phyloP scores from a whole-genome alignment of 2,329 filamentous ascomycete genomes.

The Penicillium brevicompactum region DNA sequence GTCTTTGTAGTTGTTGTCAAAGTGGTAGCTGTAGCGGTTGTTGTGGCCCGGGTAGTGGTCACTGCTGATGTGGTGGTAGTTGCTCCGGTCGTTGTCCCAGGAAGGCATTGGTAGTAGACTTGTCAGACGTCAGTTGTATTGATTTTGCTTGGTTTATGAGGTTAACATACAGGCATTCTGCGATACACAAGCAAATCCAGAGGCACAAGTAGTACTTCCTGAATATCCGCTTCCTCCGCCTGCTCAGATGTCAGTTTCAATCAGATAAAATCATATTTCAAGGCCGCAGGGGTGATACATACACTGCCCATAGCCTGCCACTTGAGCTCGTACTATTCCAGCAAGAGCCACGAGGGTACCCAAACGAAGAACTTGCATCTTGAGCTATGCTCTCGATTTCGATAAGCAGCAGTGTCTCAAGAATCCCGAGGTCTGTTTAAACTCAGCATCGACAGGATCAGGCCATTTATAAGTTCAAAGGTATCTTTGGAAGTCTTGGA shows the following conservation, averaged over 20 bases:
- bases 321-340: constrained; percentile 15
- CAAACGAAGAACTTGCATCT: constrained; percentile 13
- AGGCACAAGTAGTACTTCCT: constrained; percentile 15
- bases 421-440: not conserved
- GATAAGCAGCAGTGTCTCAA: not conserved
- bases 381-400: not conserved
- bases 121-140: not conserved
- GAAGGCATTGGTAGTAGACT: constrained; percentile 20
- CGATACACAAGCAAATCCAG: constrained; percentile 15
- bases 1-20: constrained; percentile 14
- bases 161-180: constrained; percentile 16
- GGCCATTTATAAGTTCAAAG: not conserved
- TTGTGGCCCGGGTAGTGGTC: constrained; percentile 7
- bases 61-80: constrained; percentile 2
- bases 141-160: too few species aligned
- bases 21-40: constrained; percentile 8
- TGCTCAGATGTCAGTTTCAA: not conserved
- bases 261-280: not conserved
- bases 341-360: constrained; percentile 13
- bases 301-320: constrained; percentile 18
- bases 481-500: not conserved
- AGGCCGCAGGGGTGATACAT: not conserved
- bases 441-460: not conserved
- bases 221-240: constrained; percentile 18
- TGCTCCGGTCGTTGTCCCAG: constrained; percentile 12